Percentiles rank a stretch among this genome's conserved stretches.
Conservation (phyloP, 257 asterid species). For the Cordia subcordata region DNA sequence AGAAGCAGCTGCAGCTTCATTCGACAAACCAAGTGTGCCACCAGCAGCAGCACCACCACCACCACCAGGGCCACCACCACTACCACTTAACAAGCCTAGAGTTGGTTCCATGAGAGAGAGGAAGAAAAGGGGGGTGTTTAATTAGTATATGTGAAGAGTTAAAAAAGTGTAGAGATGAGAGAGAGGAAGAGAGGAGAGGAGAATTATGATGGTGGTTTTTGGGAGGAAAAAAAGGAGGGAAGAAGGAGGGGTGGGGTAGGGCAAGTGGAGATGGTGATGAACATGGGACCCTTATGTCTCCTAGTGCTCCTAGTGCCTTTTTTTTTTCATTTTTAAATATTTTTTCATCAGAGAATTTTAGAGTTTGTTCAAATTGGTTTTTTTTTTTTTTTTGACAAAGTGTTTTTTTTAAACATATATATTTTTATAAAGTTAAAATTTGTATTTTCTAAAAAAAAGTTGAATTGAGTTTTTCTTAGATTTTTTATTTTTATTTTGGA, state of each 20-base stretch:
- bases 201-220: slow-evolving; percentile 17
- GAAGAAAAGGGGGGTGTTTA: not conserved
- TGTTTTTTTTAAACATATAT: no score
- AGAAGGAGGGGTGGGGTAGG: slow-evolving; percentile 2
- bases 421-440: no score
- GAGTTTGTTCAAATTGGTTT: no score
- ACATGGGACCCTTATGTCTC: slow-evolving; percentile 63
- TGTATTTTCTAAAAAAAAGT: no score
- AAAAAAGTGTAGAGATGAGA: not conserved
- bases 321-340: no score
- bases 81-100: slow-evolving; percentile 20
- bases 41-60: not conserved
- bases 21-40: not conserved
- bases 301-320: slow-evolving; percentile 42
- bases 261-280: slow-evolving; percentile 54
- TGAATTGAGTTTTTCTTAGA: no score
- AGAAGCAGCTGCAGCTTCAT: no score
- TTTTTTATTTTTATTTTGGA: no score
- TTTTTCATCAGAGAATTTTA: no score
- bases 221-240: slow-evolving; percentile 3
- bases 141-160: slow-evolving; percentile 9
- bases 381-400: no score
- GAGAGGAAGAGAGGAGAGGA: not conserved
- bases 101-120: slow-evolving; percentile 43
- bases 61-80: not conserved